These are phyloP conservation scores for Eutrema salsugineum DNA, from an alignment of 441 rosid genomes.

Conservation along the genomic window DNA sequence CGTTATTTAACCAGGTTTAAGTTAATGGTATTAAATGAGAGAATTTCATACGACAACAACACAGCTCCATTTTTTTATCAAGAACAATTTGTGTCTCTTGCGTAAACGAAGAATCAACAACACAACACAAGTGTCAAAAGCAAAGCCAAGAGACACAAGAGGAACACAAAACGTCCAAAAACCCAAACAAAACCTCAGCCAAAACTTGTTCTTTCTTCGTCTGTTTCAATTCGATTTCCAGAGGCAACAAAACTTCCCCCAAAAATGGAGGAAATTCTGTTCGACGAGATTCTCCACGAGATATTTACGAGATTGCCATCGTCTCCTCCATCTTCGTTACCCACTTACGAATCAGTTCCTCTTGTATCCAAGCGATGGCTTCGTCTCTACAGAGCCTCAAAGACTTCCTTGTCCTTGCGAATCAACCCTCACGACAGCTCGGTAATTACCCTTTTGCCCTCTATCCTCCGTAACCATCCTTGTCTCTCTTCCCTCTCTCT, in stretches of 20 bases:
- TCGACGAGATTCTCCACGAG: constrained; percentile 79
- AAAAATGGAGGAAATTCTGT: constrained; percentile 56
- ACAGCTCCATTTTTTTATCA: constrained; percentile 1
- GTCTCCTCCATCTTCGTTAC: constrained; percentile 30
- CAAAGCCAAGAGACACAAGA: constrained; percentile 3
- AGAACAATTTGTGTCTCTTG: constrained; percentile 4
- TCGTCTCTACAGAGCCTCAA: constrained; percentile 62
- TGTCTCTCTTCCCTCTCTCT: constrained; percentile 56
- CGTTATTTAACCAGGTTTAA: background rate
- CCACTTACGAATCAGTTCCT: constrained; percentile 42
- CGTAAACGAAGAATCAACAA: constrained; percentile 9
- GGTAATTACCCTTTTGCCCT: constrained; percentile 39
- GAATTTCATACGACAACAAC: constrained; percentile 14
- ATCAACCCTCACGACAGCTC: constrained; percentile 33
- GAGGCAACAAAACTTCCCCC: background rate
- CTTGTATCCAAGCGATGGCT: constrained; percentile 94
- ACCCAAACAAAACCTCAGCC: background rate
- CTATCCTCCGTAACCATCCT: constrained; percentile 55
- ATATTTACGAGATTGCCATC: constrained; percentile 54
- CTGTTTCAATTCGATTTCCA: background rate
- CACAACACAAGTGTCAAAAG: constrained; percentile 10
- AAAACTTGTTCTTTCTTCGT: background rate
- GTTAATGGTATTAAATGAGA: background rate
- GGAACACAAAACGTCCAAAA: background rate
- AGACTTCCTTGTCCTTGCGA: constrained; percentile 60